These are phyloP conservation scores for Ustilago loliicola DNA, from an alignment of 1,284 basidiomycete genomes.

Conservation along the genomic window DNA sequence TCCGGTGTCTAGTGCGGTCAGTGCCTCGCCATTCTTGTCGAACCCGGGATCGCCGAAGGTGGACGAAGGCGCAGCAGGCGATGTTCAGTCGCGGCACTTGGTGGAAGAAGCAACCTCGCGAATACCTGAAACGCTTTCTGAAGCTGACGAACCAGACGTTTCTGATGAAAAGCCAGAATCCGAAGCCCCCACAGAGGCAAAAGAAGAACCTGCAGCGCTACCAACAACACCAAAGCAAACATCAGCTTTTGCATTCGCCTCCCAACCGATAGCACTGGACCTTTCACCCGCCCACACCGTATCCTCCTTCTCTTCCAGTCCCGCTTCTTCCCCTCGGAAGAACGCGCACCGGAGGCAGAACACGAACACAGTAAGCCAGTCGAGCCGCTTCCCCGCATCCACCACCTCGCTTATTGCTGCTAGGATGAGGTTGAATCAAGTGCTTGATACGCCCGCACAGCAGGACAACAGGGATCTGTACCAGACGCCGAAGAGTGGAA, in stretches of 20 bases:
- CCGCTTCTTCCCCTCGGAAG: slow-evolving; percentile 47
- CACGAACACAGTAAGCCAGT: slow-evolving; percentile 38
- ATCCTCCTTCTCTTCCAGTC: slow-evolving; percentile 23
- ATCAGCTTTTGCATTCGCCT: slow-evolving; percentile 26
- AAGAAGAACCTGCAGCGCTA: neutral
- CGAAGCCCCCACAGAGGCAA: too few species aligned
- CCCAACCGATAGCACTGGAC: slow-evolving; percentile 46
- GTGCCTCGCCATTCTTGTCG: slow-evolving; percentile 20
- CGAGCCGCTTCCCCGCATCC: slow-evolving; percentile 11
- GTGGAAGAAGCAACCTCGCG: slow-evolving; percentile 27
- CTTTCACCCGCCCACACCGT: slow-evolving; percentile 29
- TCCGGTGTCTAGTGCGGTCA: slow-evolving; percentile 14
- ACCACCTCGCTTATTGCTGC: slow-evolving; percentile 28
- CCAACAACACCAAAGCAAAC: slow-evolving; percentile 20
- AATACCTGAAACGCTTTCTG: slow-evolving; percentile 33
- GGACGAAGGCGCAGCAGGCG: slow-evolving; percentile 28
- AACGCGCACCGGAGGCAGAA: slow-evolving; percentile 44
- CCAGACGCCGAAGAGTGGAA: slow-evolving; percentile 29
- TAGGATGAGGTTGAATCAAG: slow-evolving; percentile 23
- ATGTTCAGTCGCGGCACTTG: slow-evolving; percentile 29
- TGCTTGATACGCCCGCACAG: slow-evolving; percentile 6
- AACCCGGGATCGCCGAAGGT: slow-evolving; percentile 28
- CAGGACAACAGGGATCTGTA: neutral
- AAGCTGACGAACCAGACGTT: slow-evolving; percentile 9
- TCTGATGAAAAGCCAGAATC: neutral